A percentile compares a stretch with the other conserved stretches of the same genome.
Conservation (phyloP, 208 protist genomes). For the Novymonas esmeraldas region DNA sequence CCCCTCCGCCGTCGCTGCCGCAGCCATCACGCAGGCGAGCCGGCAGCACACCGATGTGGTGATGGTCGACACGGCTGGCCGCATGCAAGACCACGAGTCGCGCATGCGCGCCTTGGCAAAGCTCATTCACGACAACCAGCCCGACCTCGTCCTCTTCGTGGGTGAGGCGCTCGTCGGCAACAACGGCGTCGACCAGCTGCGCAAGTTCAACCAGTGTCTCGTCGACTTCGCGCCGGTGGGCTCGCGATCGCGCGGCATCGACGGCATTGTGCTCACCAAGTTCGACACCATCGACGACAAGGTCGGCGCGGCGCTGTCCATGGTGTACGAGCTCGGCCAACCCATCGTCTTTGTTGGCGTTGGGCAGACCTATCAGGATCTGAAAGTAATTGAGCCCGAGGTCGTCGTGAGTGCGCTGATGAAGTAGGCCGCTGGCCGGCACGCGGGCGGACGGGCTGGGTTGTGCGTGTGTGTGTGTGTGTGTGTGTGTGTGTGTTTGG, state of each 20-base stretch:
- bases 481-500: slow-evolving; percentile 1
- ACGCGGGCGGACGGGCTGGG: too few relatives aligned
- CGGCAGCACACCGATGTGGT: slow-evolving; percentile 95
- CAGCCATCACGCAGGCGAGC: slow-evolving; percentile 92
- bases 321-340: slow-evolving; percentile 99
- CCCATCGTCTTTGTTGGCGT: slow-evolving; percentile 99
- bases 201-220: slow-evolving; percentile 97
- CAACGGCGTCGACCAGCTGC: slow-evolving; percentile 99
- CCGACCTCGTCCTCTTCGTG: slow-evolving; percentile 99
- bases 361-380: slow-evolving; percentile 98
- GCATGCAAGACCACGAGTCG: slow-evolving; percentile 99
- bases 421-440: slow-evolving; percentile 48
- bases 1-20: slow-evolving; percentile 92
- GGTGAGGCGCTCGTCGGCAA: slow-evolving; percentile 99
- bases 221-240: slow-evolving; percentile 87
- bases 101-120: slow-evolving; percentile 99
- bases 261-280: slow-evolving; percentile 99
- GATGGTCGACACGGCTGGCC: slow-evolving; percentile 99
- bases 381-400: slow-evolving; percentile 95
- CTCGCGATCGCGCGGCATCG: slow-evolving; percentile 91
- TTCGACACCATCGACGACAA: slow-evolving; percentile 99
- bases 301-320: slow-evolving; percentile 99
- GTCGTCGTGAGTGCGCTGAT: slow-evolving; percentile 96
- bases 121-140: slow-evolving; percentile 97
- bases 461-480: background rate